These are phyloP conservation scores for Tephrocybe sp. DNA, from an alignment of 768 basidiomycete species.

Conservation along the genomic window DNA sequence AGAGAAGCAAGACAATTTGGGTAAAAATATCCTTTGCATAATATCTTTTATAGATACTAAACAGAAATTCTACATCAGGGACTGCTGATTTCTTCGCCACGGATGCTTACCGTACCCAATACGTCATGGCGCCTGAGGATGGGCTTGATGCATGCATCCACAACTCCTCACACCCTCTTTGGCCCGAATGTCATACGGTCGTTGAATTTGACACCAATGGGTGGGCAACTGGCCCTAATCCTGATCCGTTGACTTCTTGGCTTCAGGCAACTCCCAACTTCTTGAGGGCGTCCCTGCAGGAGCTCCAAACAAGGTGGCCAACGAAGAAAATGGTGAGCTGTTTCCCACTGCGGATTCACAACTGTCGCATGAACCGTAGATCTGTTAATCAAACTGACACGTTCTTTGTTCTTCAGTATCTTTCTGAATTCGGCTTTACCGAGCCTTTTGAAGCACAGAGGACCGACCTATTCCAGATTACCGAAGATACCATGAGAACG, in stretches of 20 bases:
- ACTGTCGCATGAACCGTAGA: neutral
- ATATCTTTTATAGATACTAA: neutral
- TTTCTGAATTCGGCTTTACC: slow-evolving; percentile 51
- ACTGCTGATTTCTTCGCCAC: slow-evolving; percentile 54
- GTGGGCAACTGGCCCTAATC: slow-evolving; percentile 44
- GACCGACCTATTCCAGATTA: slow-evolving; percentile 41
- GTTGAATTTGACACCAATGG: slow-evolving; percentile 39
- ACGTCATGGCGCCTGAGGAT: slow-evolving; percentile 36
- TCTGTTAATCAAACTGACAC: neutral
- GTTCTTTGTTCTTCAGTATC: slow-evolving; percentile 26
- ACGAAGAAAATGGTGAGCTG: slow-evolving; percentile 40
- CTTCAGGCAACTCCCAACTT: slow-evolving; percentile 42
- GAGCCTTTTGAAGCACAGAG: slow-evolving; percentile 44
- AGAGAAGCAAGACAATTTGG: slow-evolving; percentile 42
- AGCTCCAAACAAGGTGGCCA: slow-evolving; percentile 39
- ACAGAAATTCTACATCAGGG: slow-evolving; percentile 21
- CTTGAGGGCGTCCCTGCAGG: slow-evolving; percentile 30
- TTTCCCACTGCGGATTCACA: neutral
- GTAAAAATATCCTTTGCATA: slow-evolving; percentile 13
- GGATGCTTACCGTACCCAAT: slow-evolving; percentile 42
- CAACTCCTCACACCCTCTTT: slow-evolving; percentile 43
- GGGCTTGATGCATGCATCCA: slow-evolving; percentile 42
- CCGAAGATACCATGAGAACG: slow-evolving; percentile 41
- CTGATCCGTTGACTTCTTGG: slow-evolving; percentile 41
- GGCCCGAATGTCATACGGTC: slow-evolving; percentile 45